A percentile compares a stretch with the other conserved stretches of the same genome.
Conservation (phyloP, 192 early-diverging fungal genomes). For the Coemansia sp. region DNA sequence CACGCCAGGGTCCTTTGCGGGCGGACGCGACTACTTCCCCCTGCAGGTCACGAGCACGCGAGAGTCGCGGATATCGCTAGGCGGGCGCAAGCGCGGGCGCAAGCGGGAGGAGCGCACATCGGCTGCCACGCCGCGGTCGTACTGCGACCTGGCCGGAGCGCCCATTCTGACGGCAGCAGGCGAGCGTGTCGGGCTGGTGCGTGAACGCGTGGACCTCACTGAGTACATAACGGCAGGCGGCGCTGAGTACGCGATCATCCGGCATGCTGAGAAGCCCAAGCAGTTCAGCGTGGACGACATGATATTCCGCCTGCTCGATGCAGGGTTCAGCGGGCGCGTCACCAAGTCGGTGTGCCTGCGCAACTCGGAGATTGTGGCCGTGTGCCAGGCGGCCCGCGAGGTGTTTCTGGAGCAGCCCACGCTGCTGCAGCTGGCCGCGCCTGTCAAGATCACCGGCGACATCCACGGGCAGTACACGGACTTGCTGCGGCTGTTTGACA, state of each 20-base stretch:
- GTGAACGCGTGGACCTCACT: conserved; percentile 37
- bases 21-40: conserved; percentile 42
- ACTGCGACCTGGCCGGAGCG: conserved; percentile 48
- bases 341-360: conserved; percentile 80
- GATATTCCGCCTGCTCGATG: conserved; percentile 79
- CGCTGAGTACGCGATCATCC: conserved; percentile 50
- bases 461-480: conserved; percentile 96
- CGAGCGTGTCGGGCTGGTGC: conserved; percentile 30
- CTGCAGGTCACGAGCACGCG: conserved; percentile 40
- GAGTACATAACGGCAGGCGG: conserved; percentile 53
- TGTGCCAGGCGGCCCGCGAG: conserved; percentile 86
- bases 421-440: conserved; percentile 72
- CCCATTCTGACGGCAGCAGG: conserved; percentile 47
- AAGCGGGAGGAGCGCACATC: background rate
- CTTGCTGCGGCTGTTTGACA: conserved; percentile 87
- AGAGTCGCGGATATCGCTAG: conserved; percentile 51
- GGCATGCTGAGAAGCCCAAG: conserved; percentile 56
- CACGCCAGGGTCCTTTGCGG: conserved; percentile 28
- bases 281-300: conserved; percentile 80
- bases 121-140: conserved; percentile 36
- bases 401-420: conserved; percentile 86
- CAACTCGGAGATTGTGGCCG: conserved; percentile 78
- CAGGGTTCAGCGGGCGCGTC: conserved; percentile 68
- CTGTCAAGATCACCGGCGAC: conserved; percentile 86
- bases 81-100: conserved; percentile 8